phyloP scores from a whole-genome alignment of 73 alveolate genomes.

The Uronychia setigera region DNA sequence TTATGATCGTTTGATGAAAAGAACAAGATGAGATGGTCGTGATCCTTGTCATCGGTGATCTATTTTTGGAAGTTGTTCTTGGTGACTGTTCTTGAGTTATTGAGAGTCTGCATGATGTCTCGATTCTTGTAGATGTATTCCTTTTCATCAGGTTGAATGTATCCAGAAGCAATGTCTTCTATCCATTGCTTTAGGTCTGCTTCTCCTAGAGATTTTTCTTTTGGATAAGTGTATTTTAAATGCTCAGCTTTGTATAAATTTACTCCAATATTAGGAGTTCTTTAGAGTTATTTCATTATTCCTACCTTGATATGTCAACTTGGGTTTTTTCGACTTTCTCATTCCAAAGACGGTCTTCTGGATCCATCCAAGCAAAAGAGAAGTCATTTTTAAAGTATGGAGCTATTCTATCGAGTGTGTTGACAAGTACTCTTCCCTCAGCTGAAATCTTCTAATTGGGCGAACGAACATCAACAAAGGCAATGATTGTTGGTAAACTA shows the following conservation, averaged over 20 bases:
- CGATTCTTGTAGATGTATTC: not conserved
- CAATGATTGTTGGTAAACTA: constrained; percentile 8
- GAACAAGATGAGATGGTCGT: constrained; percentile 32
- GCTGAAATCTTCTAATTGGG: not conserved
- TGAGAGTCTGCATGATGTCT: constrained; percentile 22
- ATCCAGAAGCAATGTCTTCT: constrained; percentile 28
- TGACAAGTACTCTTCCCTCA: constrained; percentile 30
- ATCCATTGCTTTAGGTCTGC: constrained; percentile 4
- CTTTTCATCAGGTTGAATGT: not conserved
- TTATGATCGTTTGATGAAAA: constrained; percentile 10
- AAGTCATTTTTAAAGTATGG: constrained; percentile 19
- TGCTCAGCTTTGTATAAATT: not conserved
- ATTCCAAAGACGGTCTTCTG: not conserved
- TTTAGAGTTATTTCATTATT: constrained; percentile 15
- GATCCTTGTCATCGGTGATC: constrained; percentile 11
- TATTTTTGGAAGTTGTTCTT: constrained; percentile 7
- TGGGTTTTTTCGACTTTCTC: constrained; percentile 8
- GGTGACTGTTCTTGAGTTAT: constrained; percentile 19
- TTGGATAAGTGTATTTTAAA: constrained; percentile 1
- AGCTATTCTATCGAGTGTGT: constrained; percentile 38
- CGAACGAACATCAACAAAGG: constrained; percentile 17
- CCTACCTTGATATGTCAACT: constrained; percentile 22
- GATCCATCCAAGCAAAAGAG: constrained; percentile 22
- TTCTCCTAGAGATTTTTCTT: not conserved
- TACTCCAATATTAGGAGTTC: not conserved